Base-by-base conservation (phyloP, 169 alveolate genomes). In the Eimeria sp. region DNA sequence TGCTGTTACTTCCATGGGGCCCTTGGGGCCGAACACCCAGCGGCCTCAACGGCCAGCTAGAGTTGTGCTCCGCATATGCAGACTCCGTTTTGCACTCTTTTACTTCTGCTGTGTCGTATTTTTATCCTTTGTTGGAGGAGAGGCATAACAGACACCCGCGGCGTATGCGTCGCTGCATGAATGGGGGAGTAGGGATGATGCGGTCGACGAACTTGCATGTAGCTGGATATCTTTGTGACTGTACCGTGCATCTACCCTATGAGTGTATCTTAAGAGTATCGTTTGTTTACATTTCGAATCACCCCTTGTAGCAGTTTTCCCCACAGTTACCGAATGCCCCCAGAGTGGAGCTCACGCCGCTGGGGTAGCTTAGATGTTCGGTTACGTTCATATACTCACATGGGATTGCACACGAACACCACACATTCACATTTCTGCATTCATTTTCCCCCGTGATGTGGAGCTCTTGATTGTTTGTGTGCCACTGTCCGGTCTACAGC, bases 401-500 rank as follows among this genome's bases (percentile, higher is more conserved):
- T 3, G 5, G 14, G 11, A 45, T n/a, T n/a, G 76, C 5, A 25
- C 6, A 3, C 27, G 45, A 63, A 5, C 49, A 22, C 67, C 11
- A 4, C 47, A 47, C 22, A 61, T 16, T 57, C 13, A n/a, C 82
- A 25, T 45, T 30, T 34, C 67, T 63, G 3, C 84, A 0, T 61
- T 9, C 51, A 7, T 63, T 18, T 27, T 34, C 5, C n/a, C 34
- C 16, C 16, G 27, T 11, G 14, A 2, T 57, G 70, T 40, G 40
- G 27, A 14, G 83, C 7, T 43, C 5, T 14, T 34, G 34, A 5
- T 25, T n/a, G 51, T 47, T 9, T 61, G 61, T n/a, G 61, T 25
- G 87, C 87, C 4, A 9, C 18, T 76, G 87, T 49, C 43, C n/a
- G 27, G 27, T 89, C 5, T 97, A 97, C 98, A 96, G 99, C 99